Conservation (phyloP, 208 protist genomes). For the Herpetomonas tarakana region DNA sequence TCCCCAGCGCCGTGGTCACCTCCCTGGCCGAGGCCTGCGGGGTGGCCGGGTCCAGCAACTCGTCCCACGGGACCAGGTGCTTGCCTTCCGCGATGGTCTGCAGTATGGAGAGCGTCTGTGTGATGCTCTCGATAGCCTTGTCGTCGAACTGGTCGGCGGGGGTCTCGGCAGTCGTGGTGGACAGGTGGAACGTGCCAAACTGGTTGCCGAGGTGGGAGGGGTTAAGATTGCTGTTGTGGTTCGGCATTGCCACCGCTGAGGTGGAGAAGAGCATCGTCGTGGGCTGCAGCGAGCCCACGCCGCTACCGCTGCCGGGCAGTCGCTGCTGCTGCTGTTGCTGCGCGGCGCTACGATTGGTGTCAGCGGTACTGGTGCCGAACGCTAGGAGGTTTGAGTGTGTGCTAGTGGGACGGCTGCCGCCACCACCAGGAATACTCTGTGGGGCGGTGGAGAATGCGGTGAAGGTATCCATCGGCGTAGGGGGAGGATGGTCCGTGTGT, state of each 20-base stretch:
- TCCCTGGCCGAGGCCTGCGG: constrained; percentile 12
- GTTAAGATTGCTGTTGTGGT: background rate
- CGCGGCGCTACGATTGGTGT: background rate
- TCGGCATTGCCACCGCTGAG: background rate
- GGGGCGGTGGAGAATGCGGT: constrained; percentile 14
- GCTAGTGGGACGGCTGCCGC: background rate
- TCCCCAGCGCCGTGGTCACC: constrained; percentile 10
- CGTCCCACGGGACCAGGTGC: constrained; percentile 28
- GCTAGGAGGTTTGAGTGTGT: background rate
- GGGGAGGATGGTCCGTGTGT: background rate
- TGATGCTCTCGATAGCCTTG: constrained; percentile 26
- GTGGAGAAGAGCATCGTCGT: constrained; percentile 8
- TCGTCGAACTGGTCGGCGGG: constrained; percentile 10
- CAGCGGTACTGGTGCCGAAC: background rate
- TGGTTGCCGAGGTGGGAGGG: background rate
- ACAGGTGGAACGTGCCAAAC: constrained; percentile 16
- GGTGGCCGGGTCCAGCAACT: constrained; percentile 21
- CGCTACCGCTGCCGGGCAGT: background rate
- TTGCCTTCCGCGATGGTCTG: constrained; percentile 24
- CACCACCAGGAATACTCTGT: background rate
- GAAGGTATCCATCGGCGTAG: constrained; percentile 10
- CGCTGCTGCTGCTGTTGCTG: background rate
- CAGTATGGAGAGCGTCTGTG: constrained; percentile 19
- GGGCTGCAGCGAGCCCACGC: background rate
- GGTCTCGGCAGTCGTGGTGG: constrained; percentile 14